Conservation (phyloP, 2,329 filamentous ascomycete genomes). For the Penicillium sp. region DNA sequence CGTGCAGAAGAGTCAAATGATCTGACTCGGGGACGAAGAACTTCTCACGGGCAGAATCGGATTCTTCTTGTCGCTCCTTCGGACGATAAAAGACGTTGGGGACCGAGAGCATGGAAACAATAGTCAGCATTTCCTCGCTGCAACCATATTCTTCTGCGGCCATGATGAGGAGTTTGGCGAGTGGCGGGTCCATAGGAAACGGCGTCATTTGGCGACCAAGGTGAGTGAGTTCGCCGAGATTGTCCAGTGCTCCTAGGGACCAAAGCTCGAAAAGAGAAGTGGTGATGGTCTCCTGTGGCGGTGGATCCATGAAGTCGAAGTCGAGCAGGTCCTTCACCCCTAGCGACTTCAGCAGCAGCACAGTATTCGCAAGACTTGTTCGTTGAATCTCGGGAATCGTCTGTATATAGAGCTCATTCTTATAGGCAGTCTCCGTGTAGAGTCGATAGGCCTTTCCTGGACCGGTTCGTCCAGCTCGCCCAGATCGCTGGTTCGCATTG, state of each 20-base stretch:
- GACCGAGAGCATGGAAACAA: constrained; percentile 96
- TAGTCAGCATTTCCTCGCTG: constrained; percentile 97
- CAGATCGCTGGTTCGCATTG: constrained; percentile 90
- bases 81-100: constrained; percentile 96
- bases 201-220: constrained; percentile 93
- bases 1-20: constrained; percentile 91
- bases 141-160: constrained; percentile 87
- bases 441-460: constrained; percentile 94
- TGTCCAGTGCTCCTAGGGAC: constrained; percentile 91
- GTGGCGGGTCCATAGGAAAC: constrained; percentile 96
- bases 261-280: constrained; percentile 97
- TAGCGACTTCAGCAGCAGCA: constrained; percentile 89
- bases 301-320: constrained; percentile 99
- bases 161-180: constrained; percentile 93
- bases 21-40: constrained; percentile 99
- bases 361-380: constrained; percentile 93
- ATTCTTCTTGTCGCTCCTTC: constrained; percentile 95
- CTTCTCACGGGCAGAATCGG: constrained; percentile 91
- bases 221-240: constrained; percentile 86
- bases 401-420: constrained; percentile 94
- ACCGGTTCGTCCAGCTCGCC: constrained; percentile 89
- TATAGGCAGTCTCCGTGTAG: constrained; percentile 92
- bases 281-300: constrained; percentile 95
- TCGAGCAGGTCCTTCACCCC: constrained; percentile 93
- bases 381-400: constrained; percentile 98